phyloP scores from a whole-genome alignment of 2,329 filamentous ascomycete genomes.

The Ustulina deusta region DNA sequence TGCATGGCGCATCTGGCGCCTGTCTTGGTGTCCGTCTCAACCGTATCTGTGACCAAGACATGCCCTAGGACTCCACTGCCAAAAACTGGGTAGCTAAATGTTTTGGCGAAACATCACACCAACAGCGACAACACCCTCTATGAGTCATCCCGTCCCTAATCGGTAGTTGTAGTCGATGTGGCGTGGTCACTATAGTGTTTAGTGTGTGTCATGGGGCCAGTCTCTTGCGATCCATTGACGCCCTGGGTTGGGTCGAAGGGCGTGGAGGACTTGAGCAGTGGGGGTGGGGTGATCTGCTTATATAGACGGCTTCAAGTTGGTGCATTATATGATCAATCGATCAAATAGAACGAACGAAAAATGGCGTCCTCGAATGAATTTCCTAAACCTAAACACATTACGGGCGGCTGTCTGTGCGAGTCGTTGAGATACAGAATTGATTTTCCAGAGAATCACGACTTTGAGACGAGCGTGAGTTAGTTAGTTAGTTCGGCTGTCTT shows the following conservation, averaged over 20 bases:
- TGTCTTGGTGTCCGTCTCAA: too few relatives aligned
- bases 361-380: slow-evolving; percentile 29
- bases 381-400: slow-evolving; percentile 51
- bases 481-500: slow-evolving; percentile 17
- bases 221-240: slow-evolving; percentile 1
- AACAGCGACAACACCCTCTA: background rate
- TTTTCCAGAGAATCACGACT: slow-evolving; percentile 61
- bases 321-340: background rate
- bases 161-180: background rate
- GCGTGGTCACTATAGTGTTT: slow-evolving; percentile 8
- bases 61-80: too few relatives aligned
- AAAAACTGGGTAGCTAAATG: too few relatives aligned
- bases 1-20: too few relatives aligned
- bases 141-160: background rate
- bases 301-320: background rate
- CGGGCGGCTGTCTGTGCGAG: slow-evolving; percentile 65
- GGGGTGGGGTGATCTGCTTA: background rate
- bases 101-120: too few relatives aligned
- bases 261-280: slow-evolving; percentile 2
- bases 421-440: slow-evolving; percentile 61
- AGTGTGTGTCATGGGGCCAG: background rate
- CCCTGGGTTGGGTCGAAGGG: slow-evolving; percentile 25
- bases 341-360: background rate
- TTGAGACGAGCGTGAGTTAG: slow-evolving; percentile 46
- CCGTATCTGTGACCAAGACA: too few relatives aligned